Evolutionary conservation across 108 stramenopile genomes (phyloP), one percentile per base, ranked within the genome.

Genomic region (Aurantiochytrium sp.): DNA sequence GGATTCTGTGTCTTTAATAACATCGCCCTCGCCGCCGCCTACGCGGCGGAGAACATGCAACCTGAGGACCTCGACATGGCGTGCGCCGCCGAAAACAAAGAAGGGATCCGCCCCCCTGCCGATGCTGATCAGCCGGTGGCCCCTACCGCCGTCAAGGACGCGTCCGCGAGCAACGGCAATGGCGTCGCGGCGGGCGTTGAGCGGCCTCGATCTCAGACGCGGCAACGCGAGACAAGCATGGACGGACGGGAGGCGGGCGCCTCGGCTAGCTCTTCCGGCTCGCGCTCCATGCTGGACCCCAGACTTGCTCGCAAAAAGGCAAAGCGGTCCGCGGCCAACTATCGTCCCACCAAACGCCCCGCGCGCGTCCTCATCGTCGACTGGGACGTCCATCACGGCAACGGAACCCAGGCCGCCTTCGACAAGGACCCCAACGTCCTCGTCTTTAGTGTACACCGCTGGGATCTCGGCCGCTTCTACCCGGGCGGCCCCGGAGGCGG

Each of bases 1-100:
- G 97, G 97, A 21, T 96, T 95, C 87, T 97, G 97, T 87, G 68
- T 97, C 4, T 89, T 97, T 34, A 97, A 97, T 86, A 96, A 96
- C 87, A 94, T 95, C 15, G 88, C 88, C 15, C 4, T 88, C 31
- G 88, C 88, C 30, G 88, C 88, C 15, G 88, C 88, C 15, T 87
- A n/a, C 37, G 88, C 73, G 3, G 42, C 69, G 19, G 27, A 39
- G 15, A n/a, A 4, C 42, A 50, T 50, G 50, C 50, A 12, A 5
- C 50, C 50, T 5, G 50, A 50, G 10, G 50, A 50, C 12, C 10
- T 12, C 50, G 50, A 50, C 50, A 50, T 50, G 50, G 50, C 5
- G 5, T 50, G 50, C 50, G 5, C 10, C 50, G 50, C 10, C 50
- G 50, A 50, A 5, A 50, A 50, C n/a, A n/a, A n/a, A n/a, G n/a